phyloP scores from a whole-genome alignment of 345 rosid species.

The Aquilaria sinensis region DNA sequence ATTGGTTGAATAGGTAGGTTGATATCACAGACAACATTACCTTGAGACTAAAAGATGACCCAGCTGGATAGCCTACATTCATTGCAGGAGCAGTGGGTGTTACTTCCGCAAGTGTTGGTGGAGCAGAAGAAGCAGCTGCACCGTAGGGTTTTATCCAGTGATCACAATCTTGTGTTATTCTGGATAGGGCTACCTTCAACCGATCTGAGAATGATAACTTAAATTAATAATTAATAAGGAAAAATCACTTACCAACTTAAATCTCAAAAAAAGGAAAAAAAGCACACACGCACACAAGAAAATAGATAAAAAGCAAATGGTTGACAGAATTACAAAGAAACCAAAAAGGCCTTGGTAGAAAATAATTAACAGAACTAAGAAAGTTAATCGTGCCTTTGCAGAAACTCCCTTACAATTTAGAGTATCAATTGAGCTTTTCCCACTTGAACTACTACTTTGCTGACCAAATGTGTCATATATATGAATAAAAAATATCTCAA shows the following conservation, averaged over 20 bases:
- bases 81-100: slow-evolving; percentile 54
- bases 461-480: slow-evolving; percentile 77
- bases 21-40: slow-evolving; percentile 27
- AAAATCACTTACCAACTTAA: slow-evolving; percentile 4
- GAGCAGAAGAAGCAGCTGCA: slow-evolving; percentile 40
- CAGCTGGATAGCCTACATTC: slow-evolving; percentile 34
- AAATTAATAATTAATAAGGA: slow-evolving; percentile 1
- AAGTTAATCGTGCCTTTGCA: too few species aligned
- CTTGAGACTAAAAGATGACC: slow-evolving; percentile 74
- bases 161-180: slow-evolving; percentile 90
- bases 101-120: slow-evolving; percentile 55
- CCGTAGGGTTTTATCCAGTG: slow-evolving; percentile 77
- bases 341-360: not conserved
- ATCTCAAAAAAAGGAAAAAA: not conserved
- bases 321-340: not conserved
- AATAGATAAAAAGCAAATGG: not conserved
- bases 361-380: not conserved
- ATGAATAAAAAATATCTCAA: slow-evolving; percentile 70
- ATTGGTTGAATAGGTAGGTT: not conserved
- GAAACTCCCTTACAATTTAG: slow-evolving; percentile 58
- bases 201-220: slow-evolving; percentile 48
- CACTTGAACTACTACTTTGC: slow-evolving; percentile 46
- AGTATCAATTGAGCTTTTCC: slow-evolving; percentile 48
- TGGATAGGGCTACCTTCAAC: slow-evolving; percentile 69
- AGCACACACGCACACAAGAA: not conserved